Base-by-base conservation (phyloP, 169 alveolate genomes). In the Babesia gibsoni region DNA sequence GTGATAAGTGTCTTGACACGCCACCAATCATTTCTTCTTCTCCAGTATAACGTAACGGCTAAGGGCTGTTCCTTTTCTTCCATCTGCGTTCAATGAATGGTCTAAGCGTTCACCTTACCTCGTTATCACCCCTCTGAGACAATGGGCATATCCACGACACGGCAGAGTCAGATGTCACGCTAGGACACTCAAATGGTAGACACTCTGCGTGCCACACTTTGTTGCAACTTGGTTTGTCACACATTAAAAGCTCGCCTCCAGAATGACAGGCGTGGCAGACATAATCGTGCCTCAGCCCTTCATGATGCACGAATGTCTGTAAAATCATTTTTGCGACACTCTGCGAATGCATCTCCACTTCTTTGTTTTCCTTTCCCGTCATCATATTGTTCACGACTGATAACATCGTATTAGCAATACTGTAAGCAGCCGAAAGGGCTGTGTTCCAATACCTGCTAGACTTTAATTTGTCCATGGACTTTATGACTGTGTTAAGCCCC, bases 151-250 rank as follows among this genome's bases (percentile, higher is more conserved):
- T 25, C 86, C 82, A 84, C 83, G 67, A 18, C 36, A 32, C 20
- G 37, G 54, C 3, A 29, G 56, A 16, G 33, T 49, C 64, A 39
- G 42, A 12, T 27, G 36, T 45, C 63, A 70, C 22, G 36, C 52
- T 48, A 35, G 61, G 59, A 6, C 20, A 56, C n/a, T 61, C 78
- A 10, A 75, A 18, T 16, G 72, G 78, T 52, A 85, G 49, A 42
- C 91, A 85, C 35, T 81, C 83, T 9, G 74, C 63, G 68, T 85
- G 91, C 91, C 91, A 85, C 18, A 77, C 84, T 36, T 73, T 67
- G 18, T 73, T 65, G 52, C 91, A 85, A 23, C 56, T 35, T 6
- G 46, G 25, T 39, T 65, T 39, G 67, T 85, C 91, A 49, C 91
- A 85, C 73, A 85, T 67, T 29, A 81, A 43, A 30, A 85, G 75